These are phyloP conservation scores for Artomyces pyxidatus DNA, from an alignment of 768 basidiomycete genomes.

Conservation along the genomic window DNA sequence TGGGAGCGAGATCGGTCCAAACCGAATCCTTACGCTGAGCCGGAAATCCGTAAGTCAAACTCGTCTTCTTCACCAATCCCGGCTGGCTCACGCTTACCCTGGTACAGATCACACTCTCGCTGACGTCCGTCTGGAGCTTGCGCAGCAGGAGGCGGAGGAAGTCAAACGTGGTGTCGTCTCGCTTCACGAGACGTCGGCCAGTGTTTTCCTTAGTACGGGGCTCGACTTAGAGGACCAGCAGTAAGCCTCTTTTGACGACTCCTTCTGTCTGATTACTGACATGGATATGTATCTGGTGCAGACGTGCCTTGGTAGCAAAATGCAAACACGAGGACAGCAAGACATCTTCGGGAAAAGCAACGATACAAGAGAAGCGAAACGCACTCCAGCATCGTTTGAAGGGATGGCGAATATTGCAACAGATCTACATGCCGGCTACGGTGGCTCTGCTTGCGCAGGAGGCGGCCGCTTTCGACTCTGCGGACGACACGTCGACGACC, in stretches of 20 bases:
- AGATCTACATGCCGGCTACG: background rate
- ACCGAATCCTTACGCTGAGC: slow-evolving; percentile 2
- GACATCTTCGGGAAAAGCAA: background rate
- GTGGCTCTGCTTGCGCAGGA: background rate
- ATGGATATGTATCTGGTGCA: background rate
- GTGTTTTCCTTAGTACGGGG: background rate
- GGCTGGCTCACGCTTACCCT: no score
- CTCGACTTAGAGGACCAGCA: background rate
- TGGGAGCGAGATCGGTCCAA: background rate
- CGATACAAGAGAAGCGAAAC: background rate
- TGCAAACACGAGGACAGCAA: background rate
- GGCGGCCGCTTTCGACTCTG: background rate
- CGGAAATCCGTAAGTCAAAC: background rate
- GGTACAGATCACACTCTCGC: background rate
- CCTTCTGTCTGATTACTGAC: background rate
- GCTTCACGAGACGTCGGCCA: background rate
- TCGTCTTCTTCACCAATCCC: background rate
- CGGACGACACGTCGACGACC: background rate
- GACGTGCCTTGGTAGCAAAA: background rate
- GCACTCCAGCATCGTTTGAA: background rate
- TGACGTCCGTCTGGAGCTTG: background rate
- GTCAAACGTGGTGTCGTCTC: background rate
- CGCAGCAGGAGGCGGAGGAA: background rate
- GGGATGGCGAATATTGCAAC: background rate
- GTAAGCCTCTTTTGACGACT: no score